Percentiles rank a stretch among this genome's conserved stretches.
Conservation (phyloP, 2,329 filamentous ascomycete species). For the Myriangium duriaei region DNA sequence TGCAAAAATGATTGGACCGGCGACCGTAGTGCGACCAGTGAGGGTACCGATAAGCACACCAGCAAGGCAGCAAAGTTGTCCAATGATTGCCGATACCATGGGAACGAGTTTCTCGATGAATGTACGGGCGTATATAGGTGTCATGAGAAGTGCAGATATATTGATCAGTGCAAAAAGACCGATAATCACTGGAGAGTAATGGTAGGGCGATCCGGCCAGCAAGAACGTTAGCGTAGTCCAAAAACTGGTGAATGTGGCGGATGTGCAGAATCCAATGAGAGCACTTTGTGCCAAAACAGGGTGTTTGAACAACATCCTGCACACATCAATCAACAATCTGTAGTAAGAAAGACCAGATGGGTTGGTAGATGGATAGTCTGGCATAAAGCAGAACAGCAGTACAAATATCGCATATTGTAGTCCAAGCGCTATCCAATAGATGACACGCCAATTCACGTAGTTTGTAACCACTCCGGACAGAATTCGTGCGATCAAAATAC, state of each 20-base stretch:
- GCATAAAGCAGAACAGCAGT: slow-evolving; percentile 61
- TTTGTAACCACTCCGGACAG: slow-evolving; percentile 64
- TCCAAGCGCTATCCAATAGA: slow-evolving; percentile 67
- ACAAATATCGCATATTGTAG: slow-evolving; percentile 55
- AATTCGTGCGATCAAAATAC: slow-evolving; percentile 62
- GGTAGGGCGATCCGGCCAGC: slow-evolving; percentile 56
- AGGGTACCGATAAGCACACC: slow-evolving; percentile 59
- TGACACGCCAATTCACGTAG: slow-evolving; percentile 60
- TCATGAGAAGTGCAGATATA: slow-evolving; percentile 53
- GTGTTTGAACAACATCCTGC: slow-evolving; percentile 49
- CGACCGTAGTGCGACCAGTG: slow-evolving; percentile 51
- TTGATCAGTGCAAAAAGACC: slow-evolving; percentile 71
- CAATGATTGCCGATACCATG: slow-evolving; percentile 53
- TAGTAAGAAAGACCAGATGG: slow-evolving; percentile 52
- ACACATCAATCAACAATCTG: slow-evolving; percentile 51
- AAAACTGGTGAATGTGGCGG: slow-evolving; percentile 51
- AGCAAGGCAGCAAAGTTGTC: slow-evolving; percentile 44
- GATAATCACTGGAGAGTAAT: slow-evolving; percentile 54
- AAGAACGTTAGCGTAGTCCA: slow-evolving; percentile 74
- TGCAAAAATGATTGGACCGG: slow-evolving; percentile 61
- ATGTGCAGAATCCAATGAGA: slow-evolving; percentile 50
- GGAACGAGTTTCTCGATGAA: slow-evolving; percentile 61
- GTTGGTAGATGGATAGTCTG: slow-evolving; percentile 68
- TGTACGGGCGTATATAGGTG: slow-evolving; percentile 55
- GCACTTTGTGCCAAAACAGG: slow-evolving; percentile 60